Conservation (phyloP, 2,329 filamentous ascomycete genomes). For the Fusarium sterilihyphosum region DNA sequence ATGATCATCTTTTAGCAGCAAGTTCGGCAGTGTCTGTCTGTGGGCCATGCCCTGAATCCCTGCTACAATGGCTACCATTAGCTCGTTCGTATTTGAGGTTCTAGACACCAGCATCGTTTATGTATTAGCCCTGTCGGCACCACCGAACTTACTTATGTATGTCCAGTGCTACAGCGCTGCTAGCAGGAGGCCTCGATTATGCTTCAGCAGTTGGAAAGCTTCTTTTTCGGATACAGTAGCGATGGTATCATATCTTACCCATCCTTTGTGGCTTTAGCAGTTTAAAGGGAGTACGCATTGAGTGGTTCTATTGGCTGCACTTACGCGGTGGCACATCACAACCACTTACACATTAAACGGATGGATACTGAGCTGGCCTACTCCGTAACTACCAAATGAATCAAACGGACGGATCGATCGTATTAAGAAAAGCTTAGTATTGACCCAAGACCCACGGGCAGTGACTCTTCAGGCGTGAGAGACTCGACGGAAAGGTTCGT, state of each 20-base stretch:
- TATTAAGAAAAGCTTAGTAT: neutral
- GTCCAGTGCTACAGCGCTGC: neutral
- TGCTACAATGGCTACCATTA: neutral
- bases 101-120: neutral
- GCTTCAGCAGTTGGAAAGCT: neutral
- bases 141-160: constrained; percentile 1
- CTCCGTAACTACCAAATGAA: neutral
- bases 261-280: neutral
- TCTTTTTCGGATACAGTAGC: neutral
- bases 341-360: neutral
- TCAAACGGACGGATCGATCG: neutral
- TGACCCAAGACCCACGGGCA: constrained; percentile 4
- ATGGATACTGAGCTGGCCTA: neutral
- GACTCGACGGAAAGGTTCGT: neutral
- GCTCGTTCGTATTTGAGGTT: constrained; percentile 3
- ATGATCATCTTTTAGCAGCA: neutral
- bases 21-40: neutral
- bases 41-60: neutral
- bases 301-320: neutral
- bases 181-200: neutral
- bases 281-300: neutral
- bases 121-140: neutral
- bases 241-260: neutral
- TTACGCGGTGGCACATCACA: neutral
- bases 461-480: constrained; percentile 15